phyloP scores from a whole-genome alignment of 2,329 filamentous ascomycete genomes.

The Graphilbum sp. region DNA sequence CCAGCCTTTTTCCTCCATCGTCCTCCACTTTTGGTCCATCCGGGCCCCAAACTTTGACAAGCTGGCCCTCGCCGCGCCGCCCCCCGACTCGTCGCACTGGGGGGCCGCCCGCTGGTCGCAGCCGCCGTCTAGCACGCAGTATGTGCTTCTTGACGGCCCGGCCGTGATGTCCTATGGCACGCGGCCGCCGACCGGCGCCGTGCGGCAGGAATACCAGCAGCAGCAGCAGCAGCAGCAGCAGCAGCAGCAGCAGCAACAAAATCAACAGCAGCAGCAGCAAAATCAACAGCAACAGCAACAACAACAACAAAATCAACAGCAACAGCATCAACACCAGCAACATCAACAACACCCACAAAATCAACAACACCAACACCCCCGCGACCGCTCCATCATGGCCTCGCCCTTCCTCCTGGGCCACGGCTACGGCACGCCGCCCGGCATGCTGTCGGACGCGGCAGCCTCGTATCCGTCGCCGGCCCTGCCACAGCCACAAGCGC shows the following conservation, averaged over 20 bases:
- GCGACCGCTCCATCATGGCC: background rate
- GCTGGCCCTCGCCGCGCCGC: slow-evolving; percentile 32
- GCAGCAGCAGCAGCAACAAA: background rate
- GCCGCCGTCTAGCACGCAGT: slow-evolving; percentile 23
- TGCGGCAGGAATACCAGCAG: slow-evolving; percentile 1
- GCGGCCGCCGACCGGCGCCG: slow-evolving; percentile 11
- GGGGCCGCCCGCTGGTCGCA: slow-evolving; percentile 32
- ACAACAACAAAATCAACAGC: background rate
- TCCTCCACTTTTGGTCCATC: no score
- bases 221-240: slow-evolving; percentile 1
- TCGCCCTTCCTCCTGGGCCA: background rate
- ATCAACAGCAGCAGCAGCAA: background rate
- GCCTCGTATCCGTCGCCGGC: no score
- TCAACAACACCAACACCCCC: background rate
- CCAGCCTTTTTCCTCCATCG: no score
- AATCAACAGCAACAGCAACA: background rate
- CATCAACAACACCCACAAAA: slow-evolving; percentile 1
- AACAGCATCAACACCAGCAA: background rate
- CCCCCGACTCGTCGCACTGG: slow-evolving; percentile 31
- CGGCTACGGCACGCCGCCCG: background rate
- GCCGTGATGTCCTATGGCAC: slow-evolving; percentile 33
- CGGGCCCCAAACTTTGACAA: slow-evolving; percentile 11
- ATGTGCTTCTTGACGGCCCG: slow-evolving; percentile 28
- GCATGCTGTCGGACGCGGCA: no score
- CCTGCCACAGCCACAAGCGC: background rate